These are phyloP conservation scores for Straminergon stramineum DNA, from an alignment of 225 moss, liverwort and hornwort species.

Conservation along the genomic window DNA sequence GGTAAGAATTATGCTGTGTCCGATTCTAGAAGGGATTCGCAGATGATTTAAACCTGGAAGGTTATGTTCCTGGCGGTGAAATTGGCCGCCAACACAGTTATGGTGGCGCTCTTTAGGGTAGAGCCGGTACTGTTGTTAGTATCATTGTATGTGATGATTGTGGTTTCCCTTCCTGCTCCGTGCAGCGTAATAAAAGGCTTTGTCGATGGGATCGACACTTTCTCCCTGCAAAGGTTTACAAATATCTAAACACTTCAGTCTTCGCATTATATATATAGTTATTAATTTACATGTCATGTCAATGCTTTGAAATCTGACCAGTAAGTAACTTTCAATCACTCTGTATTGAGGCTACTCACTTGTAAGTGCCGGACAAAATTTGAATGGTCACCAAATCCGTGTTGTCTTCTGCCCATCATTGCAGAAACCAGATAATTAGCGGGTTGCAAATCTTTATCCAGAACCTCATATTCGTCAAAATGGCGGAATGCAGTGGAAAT, in stretches of 20 bases:
- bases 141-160: constrained; percentile 25
- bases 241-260: neutral
- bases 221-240: constrained; percentile 19
- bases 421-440: neutral
- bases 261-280: neutral
- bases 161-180: constrained; percentile 30
- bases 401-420: constrained; percentile 24
- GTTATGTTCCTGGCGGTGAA: constrained; percentile 47
- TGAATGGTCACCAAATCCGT: constrained; percentile 20
- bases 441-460: neutral
- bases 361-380: constrained; percentile 33
- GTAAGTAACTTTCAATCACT: neutral
- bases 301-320: neutral
- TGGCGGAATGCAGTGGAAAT: neutral
- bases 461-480: too few species aligned
- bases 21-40: neutral
- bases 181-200: constrained; percentile 44
- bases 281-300: neutral
- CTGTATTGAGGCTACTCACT: constrained; percentile 12
- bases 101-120: constrained; percentile 33
- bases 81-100: constrained; percentile 24
- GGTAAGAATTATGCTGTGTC: neutral
- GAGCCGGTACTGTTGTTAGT: constrained; percentile 31
- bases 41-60: constrained; percentile 22
- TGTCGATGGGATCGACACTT: constrained; percentile 34